Percentiles rank a stretch among this genome's conserved stretches.
phyloP scores from a whole-genome alignment of 2,329 filamentous ascomycete species.

The Diaporthe citri region DNA sequence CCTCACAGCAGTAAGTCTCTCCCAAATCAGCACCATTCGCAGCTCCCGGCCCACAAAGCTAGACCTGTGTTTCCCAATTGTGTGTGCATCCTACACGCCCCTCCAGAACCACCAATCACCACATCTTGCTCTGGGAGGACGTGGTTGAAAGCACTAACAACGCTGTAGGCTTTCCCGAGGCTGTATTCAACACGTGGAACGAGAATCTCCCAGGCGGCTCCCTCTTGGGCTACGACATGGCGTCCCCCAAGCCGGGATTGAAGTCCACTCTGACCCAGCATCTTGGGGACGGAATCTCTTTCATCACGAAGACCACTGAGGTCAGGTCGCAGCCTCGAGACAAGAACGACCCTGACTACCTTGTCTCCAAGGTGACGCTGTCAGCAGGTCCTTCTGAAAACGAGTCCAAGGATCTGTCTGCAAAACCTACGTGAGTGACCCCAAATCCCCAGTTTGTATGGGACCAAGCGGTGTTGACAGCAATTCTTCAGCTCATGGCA shows the following conservation, averaged over 20 bases:
- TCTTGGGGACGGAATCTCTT: conserved; percentile 55
- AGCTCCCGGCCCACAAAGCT: too few species aligned
- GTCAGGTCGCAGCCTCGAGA: conserved; percentile 51
- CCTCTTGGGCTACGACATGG: conserved; percentile 39
- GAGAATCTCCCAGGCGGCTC: conserved; percentile 45
- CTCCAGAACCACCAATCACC: neutral
- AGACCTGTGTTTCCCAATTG: neutral
- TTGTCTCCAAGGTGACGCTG: conserved; percentile 54
- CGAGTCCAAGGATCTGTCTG: neutral
- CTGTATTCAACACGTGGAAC: conserved; percentile 60
- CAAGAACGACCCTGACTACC: conserved; percentile 51
- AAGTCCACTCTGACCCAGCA: conserved; percentile 52
- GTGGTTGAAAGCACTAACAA: conserved; percentile 10
- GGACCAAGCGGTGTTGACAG: neutral
- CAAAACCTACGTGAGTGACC: conserved; percentile 17
- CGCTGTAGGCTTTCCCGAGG: conserved; percentile 50
- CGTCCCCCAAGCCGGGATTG: conserved; percentile 40
- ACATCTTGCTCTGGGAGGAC: neutral
- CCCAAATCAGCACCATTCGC: neutral
- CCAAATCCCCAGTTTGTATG: too few species aligned
- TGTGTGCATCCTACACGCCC: neutral
- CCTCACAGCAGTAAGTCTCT: conserved; percentile 25
- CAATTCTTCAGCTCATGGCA: neutral
- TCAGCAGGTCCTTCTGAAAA: conserved; percentile 44
- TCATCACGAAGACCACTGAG: conserved; percentile 56